phyloP scores from a whole-genome alignment of 164 flowering plant species.

The Berberis vulgaris region DNA sequence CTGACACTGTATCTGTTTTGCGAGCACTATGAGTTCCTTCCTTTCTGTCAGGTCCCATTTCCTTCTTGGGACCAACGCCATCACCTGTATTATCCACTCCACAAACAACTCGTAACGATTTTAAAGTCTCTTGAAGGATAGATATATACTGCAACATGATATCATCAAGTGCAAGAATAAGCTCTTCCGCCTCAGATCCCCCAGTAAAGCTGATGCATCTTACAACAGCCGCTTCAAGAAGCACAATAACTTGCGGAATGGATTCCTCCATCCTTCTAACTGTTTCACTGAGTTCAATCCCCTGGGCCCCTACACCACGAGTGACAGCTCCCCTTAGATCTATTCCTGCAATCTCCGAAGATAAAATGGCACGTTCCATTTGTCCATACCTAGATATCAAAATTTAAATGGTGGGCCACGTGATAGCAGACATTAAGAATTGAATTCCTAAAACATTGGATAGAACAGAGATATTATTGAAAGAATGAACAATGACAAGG shows the following conservation, averaged over 20 bases:
- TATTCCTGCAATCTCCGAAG: slow-evolving; percentile 71
- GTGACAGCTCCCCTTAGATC: slow-evolving; percentile 94
- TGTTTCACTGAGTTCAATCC: slow-evolving; percentile 97
- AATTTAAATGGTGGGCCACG: neutral
- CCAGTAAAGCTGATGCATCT: slow-evolving; percentile 97
- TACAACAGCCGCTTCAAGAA: slow-evolving; percentile 93
- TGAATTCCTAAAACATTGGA: no score
- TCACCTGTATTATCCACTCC: slow-evolving; percentile 62
- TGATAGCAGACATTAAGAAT: neutral
- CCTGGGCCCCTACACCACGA: slow-evolving; percentile 94
- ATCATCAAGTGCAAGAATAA: slow-evolving; percentile 84
- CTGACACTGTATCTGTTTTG: slow-evolving; percentile 56
- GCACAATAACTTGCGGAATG: slow-evolving; percentile 84
- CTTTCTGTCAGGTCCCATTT: slow-evolving; percentile 58
- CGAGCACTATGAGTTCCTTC: slow-evolving; percentile 49
- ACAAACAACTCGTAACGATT: slow-evolving; percentile 77
- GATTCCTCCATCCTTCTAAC: slow-evolving; percentile 99
- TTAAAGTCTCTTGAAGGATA: slow-evolving; percentile 73
- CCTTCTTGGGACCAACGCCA: slow-evolving; percentile 49
- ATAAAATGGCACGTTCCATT: slow-evolving; percentile 91
- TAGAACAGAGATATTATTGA: no score
- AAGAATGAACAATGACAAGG: no score
- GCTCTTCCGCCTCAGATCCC: slow-evolving; percentile 97
- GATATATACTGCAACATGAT: slow-evolving; percentile 85
- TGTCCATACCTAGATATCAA: slow-evolving; percentile 70